phyloP scores from a whole-genome alignment of 2,329 filamentous ascomycete species.

The Fonsecaea multimorphosa region DNA sequence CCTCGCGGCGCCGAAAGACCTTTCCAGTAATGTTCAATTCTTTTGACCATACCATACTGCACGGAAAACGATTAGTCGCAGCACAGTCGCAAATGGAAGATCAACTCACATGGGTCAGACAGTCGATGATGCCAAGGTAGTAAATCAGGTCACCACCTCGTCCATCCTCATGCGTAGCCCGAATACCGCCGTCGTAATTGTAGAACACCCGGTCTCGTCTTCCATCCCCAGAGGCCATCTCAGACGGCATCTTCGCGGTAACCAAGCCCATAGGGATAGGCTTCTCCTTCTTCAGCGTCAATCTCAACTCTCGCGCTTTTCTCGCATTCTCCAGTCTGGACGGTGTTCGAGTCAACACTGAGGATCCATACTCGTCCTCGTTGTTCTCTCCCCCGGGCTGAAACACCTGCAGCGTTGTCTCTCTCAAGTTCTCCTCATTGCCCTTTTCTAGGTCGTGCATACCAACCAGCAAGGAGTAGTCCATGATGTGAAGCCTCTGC shows the following conservation, averaged over 20 bases:
- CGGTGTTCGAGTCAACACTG: slow-evolving; percentile 82
- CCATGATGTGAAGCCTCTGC: slow-evolving; percentile 94
- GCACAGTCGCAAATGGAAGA: neutral
- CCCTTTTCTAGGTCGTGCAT: slow-evolving; percentile 90
- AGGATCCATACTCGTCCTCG: slow-evolving; percentile 58
- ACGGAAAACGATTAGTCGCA: slow-evolving; percentile 26
- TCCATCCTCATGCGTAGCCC: slow-evolving; percentile 90
- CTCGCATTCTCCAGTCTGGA: slow-evolving; percentile 90
- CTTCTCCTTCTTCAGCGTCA: slow-evolving; percentile 90
- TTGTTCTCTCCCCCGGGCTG: slow-evolving; percentile 79
- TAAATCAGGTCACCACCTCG: slow-evolving; percentile 88
- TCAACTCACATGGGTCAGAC: slow-evolving; percentile 85
- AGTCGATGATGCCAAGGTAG: slow-evolving; percentile 98
- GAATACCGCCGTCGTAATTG: slow-evolving; percentile 89
- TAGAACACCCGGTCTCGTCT: slow-evolving; percentile 85
- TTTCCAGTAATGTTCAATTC: slow-evolving; percentile 96
- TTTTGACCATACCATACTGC: slow-evolving; percentile 92
- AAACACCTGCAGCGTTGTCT: slow-evolving; percentile 92
- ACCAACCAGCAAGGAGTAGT: slow-evolving; percentile 93
- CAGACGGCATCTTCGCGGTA: slow-evolving; percentile 84
- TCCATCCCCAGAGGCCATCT: slow-evolving; percentile 71
- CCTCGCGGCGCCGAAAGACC: slow-evolving; percentile 80
- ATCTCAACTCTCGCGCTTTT: slow-evolving; percentile 86
- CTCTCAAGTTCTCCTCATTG: slow-evolving; percentile 90
- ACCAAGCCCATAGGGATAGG: slow-evolving; percentile 91